phyloP scores from a whole-genome alignment of 139 green algal species.

The Chlorella vulgaris region DNA sequence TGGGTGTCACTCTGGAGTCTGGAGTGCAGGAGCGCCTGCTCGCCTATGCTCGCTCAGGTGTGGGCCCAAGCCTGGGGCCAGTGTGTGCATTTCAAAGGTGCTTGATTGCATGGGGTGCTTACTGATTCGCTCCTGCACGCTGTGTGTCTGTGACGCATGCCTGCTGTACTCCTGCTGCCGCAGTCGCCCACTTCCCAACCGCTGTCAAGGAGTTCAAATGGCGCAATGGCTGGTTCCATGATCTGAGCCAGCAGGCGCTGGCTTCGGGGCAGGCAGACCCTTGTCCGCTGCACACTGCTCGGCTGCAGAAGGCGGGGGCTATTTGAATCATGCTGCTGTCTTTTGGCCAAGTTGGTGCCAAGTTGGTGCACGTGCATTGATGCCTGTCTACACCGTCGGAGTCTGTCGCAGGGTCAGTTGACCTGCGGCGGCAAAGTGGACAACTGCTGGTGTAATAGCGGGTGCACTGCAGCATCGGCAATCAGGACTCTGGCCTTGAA shows the following conservation, averaged over 20 bases:
- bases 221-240: conserved; percentile 97
- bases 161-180: neutral
- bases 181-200: conserved; percentile 95
- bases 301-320: conserved; percentile 83
- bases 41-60: conserved; percentile 80
- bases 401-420: too few relatives aligned
- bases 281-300: conserved; percentile 85
- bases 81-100: too few relatives aligned
- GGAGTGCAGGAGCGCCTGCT: conserved; percentile 71
- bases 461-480: too few relatives aligned
- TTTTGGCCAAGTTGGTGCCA: too few relatives aligned
- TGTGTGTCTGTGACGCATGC: neutral
- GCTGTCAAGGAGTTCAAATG: conserved; percentile 99
- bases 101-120: too few relatives aligned
- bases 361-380: neutral
- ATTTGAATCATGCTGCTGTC: conserved; percentile 48
- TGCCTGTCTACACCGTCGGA: too few relatives aligned
- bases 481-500: too few relatives aligned
- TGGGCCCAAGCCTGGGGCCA: neutral
- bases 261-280: conserved; percentile 79
- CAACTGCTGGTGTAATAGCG: too few relatives aligned
- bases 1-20: conserved; percentile 68
- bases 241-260: conserved; percentile 62
- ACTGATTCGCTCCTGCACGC: too few relatives aligned
- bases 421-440: too few relatives aligned